Conservation (phyloP, 352 stramenopile species). For the Phytophthora sojae region DNA sequence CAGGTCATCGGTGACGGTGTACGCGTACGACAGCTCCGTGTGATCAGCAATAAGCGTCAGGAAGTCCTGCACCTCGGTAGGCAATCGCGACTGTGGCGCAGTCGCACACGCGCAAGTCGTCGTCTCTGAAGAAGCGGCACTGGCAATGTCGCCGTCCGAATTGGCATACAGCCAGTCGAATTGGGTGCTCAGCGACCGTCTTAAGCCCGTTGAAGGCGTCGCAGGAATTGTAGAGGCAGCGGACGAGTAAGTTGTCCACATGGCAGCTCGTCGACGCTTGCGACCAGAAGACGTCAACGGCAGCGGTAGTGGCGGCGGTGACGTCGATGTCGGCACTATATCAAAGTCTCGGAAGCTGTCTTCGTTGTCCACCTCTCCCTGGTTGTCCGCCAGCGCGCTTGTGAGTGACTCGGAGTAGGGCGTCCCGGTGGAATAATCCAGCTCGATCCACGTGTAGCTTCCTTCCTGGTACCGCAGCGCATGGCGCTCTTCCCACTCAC, state of each 20-base stretch:
- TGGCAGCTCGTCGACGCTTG: slow-evolving; percentile 39
- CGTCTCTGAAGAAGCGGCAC: slow-evolving; percentile 15
- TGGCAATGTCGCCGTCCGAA: slow-evolving; percentile 25
- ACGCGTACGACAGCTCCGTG: slow-evolving; percentile 48
- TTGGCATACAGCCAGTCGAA: slow-evolving; percentile 41
- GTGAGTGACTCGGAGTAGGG: slow-evolving; percentile 54
- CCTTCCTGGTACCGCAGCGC: slow-evolving; percentile 59
- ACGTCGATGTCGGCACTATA: slow-evolving; percentile 32
- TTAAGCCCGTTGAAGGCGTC: slow-evolving; percentile 25
- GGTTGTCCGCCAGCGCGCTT: slow-evolving; percentile 40
- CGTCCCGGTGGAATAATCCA: slow-evolving; percentile 60
- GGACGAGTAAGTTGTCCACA: slow-evolving; percentile 35
- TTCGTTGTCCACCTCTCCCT: slow-evolving; percentile 38
- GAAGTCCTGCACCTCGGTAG: slow-evolving; percentile 60
- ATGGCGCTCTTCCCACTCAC: slow-evolving; percentile 64
- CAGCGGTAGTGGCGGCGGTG: slow-evolving; percentile 30
- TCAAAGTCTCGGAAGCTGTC: slow-evolving; percentile 49
- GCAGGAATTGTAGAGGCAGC: slow-evolving; percentile 8
- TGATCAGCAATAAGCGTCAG: slow-evolving; percentile 54
- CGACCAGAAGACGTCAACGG: slow-evolving; percentile 28
- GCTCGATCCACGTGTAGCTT: slow-evolving; percentile 80
- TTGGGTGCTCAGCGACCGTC: slow-evolving; percentile 31
- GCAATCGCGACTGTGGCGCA: slow-evolving; percentile 49
- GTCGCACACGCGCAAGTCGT: slow-evolving; percentile 27
- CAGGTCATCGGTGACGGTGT: slow-evolving; percentile 45